Conservation (phyloP, 176 grass and related monocot genomes). For the Cocos nucifera region DNA sequence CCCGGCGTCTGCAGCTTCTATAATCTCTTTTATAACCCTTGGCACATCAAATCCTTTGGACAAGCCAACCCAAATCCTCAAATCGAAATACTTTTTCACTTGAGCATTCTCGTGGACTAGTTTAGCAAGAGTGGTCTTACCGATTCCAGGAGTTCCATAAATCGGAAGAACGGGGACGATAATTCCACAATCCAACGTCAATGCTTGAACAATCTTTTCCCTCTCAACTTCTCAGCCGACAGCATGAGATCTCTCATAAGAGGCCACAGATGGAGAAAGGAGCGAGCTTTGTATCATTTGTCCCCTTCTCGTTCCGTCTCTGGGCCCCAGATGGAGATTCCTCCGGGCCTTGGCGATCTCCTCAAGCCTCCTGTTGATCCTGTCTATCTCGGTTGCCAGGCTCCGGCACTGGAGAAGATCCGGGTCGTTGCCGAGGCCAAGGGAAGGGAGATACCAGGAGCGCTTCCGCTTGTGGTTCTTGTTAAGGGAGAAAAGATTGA, state of each 20-base stretch:
- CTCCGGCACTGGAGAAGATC: too few relatives aligned
- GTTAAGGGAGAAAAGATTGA: too few relatives aligned
- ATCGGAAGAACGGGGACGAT: slow-evolving; percentile 31
- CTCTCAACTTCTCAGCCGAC: slow-evolving; percentile 23
- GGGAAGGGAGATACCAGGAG: too few relatives aligned
- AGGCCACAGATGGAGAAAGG: slow-evolving; percentile 1
- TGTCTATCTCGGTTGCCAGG: too few relatives aligned
- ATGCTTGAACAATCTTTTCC: slow-evolving; percentile 10
- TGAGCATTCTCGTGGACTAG: slow-evolving; percentile 13
- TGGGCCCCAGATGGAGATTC: too few relatives aligned
- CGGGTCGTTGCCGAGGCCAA: too few relatives aligned
- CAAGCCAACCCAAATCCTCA: slow-evolving; percentile 44
- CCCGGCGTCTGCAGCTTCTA: slow-evolving; percentile 16
- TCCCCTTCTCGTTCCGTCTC: too few relatives aligned
- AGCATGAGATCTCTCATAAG: background rate
- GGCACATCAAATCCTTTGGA: slow-evolving; percentile 30
- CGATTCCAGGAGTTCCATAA: slow-evolving; percentile 33
- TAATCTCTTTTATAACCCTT: slow-evolving; percentile 31
- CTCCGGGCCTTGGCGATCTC: too few relatives aligned
- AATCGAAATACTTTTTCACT: slow-evolving; percentile 16
- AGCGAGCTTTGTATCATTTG: background rate
- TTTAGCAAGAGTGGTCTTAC: slow-evolving; percentile 45
- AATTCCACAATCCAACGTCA: slow-evolving; percentile 7
- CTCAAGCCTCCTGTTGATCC: too few relatives aligned
- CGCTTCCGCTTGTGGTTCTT: too few relatives aligned